Conservation (phyloP, 495 filamentous ascomycete genomes). For the Neurospora sp. region DNA sequence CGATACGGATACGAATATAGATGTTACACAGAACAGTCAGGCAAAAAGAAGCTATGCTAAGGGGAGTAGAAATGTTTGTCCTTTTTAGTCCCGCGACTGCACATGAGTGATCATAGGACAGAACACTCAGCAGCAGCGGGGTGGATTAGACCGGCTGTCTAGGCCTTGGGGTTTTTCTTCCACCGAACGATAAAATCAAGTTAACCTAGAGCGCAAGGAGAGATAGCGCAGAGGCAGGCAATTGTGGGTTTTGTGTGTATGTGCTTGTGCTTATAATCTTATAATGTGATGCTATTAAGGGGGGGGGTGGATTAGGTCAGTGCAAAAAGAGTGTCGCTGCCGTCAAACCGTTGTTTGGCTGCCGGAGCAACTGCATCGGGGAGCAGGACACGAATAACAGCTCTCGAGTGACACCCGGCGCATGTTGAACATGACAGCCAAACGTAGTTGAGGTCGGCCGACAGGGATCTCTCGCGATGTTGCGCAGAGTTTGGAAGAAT, state of each 20-base stretch:
- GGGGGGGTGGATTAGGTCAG: background rate
- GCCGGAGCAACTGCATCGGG: background rate
- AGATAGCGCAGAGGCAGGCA: slow-evolving; percentile 43
- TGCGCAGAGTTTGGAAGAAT: background rate
- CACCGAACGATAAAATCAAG: slow-evolving; percentile 49
- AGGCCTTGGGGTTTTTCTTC: slow-evolving; percentile 47
- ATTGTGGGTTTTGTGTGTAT: slow-evolving; percentile 35
- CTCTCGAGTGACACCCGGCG: background rate
- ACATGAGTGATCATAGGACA: slow-evolving; percentile 20
- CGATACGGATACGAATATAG: background rate
- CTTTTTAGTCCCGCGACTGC: slow-evolving; percentile 49
- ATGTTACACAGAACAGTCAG: background rate
- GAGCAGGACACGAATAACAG: background rate
- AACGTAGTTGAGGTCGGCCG: background rate
- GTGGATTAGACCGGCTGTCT: slow-evolving; percentile 55
- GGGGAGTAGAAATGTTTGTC: slow-evolving; percentile 38
- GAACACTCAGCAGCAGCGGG: slow-evolving; percentile 35
- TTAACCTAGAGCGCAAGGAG: slow-evolving; percentile 43
- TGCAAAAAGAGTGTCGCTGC: background rate
- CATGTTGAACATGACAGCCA: background rate
- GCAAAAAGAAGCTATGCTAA: background rate
- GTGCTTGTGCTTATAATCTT: slow-evolving; percentile 6
- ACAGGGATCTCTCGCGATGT: background rate
- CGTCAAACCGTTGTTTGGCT: background rate
- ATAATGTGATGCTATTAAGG: background rate